Conservation (phyloP, 2,329 filamentous ascomycete species). For the Trichoderma oligosporum region DNA sequence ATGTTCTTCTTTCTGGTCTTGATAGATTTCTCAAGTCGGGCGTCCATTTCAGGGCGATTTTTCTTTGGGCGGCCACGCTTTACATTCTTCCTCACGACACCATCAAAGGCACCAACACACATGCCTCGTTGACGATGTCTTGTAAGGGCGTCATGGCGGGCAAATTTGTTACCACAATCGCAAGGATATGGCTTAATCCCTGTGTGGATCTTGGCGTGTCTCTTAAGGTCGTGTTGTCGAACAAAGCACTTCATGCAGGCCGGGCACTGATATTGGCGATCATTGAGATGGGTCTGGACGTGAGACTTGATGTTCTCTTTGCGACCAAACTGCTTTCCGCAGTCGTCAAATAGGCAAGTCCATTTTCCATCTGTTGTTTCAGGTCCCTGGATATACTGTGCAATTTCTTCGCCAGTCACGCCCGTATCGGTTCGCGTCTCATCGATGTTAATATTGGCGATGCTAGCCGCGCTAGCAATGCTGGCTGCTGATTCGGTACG, state of each 20-base stretch:
- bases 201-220: conserved; percentile 95
- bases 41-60: conserved; percentile 54
- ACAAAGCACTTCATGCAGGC: conserved; percentile 95
- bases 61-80: conserved; percentile 64
- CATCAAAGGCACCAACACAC: conserved; percentile 93
- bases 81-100: conserved; percentile 57
- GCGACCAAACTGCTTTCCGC: conserved; percentile 86
- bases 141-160: conserved; percentile 90
- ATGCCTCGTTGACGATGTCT: conserved; percentile 92
- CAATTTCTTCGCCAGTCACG: conserved; percentile 80
- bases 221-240: conserved; percentile 92
- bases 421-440: conserved; percentile 72
- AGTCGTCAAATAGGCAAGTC: conserved; percentile 72
- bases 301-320: conserved; percentile 99
- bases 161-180: conserved; percentile 90
- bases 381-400: conserved; percentile 68
- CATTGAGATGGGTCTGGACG: conserved; percentile 95
- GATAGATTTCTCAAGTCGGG: conserved; percentile 55
- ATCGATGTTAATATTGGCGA: conserved; percentile 60
- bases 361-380: conserved; percentile 73
- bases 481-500: conserved; percentile 59
- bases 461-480: conserved; percentile 55
- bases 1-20: conserved; percentile 54
- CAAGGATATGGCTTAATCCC: conserved; percentile 94
- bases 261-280: conserved; percentile 91